Evolutionary conservation across 2,329 filamentous ascomycete genomes (phyloP).

Genomic region (Rhytidhysteron rufulum): DNA sequence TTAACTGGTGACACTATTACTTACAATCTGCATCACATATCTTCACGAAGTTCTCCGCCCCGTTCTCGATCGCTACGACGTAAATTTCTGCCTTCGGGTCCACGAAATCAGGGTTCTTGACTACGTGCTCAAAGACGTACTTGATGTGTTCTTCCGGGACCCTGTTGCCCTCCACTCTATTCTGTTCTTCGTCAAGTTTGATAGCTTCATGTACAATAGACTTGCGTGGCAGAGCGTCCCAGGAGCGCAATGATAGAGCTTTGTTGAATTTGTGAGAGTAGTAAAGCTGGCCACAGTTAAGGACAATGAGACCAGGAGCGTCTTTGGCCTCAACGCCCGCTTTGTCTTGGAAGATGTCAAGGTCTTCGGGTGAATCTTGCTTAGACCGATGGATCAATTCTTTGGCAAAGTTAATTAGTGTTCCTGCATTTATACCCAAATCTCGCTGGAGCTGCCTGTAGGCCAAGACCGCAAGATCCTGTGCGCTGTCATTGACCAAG

Average conservation of each 20-base stretch:
- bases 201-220: constrained; percentile 56
- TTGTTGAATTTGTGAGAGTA: constrained; percentile 67
- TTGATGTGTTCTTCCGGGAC: constrained; percentile 58
- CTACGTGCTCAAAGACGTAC: constrained; percentile 62
- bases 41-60: constrained; percentile 54
- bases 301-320: constrained; percentile 63
- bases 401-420: constrained; percentile 60
- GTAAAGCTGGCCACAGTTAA: constrained; percentile 72
- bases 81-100: constrained; percentile 56
- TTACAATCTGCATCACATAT: constrained; percentile 57
- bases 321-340: constrained; percentile 11
- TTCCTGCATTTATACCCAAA: constrained; percentile 68
- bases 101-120: constrained; percentile 47
- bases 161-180: constrained; percentile 60
- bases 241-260: constrained; percentile 57
- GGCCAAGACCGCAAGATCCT: constrained; percentile 73
- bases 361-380: constrained; percentile 6
- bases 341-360: constrained; percentile 16
- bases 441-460: constrained; percentile 62
- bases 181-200: constrained; percentile 51
- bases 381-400: constrained; percentile 34
- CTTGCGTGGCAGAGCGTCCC: constrained; percentile 57
- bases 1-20: too few species aligned
- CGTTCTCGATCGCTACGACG: constrained; percentile 67
- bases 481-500: constrained; percentile 66